Evolutionary conservation across 306 rosid species (phyloP).

Genomic region (Echinosophora koreensis): DNA sequence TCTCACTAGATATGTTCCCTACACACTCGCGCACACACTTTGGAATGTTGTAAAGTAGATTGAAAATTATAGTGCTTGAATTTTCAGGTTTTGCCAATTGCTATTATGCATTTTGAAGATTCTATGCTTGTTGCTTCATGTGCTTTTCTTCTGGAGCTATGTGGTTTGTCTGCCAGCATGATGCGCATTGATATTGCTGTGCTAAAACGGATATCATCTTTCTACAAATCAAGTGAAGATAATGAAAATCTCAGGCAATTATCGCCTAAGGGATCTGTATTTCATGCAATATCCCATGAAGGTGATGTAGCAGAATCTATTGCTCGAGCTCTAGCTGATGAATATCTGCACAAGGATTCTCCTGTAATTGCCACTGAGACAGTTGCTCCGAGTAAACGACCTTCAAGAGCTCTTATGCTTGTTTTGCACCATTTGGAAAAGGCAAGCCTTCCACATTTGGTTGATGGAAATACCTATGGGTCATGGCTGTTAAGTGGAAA

Average conservation of each 20-base stretch:
- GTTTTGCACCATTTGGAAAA: constrained; percentile 85
- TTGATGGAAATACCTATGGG: constrained; percentile 84
- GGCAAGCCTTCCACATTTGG: constrained; percentile 72
- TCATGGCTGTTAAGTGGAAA: constrained; percentile 83
- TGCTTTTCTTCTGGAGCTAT: constrained; percentile 87
- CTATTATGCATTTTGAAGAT: constrained; percentile 90
- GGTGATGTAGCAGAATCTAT: constrained; percentile 76
- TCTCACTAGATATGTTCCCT: background rate
- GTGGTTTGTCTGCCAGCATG: constrained; percentile 90
- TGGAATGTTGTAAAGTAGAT: constrained; percentile 35
- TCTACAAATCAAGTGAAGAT: constrained; percentile 65
- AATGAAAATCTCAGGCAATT: constrained; percentile 71
- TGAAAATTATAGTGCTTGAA: constrained; percentile 35
- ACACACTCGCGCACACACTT: background rate
- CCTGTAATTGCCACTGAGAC: constrained; percentile 50
- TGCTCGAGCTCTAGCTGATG: constrained; percentile 91
- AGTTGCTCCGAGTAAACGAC: constrained; percentile 58
- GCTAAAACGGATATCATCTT: constrained; percentile 82
- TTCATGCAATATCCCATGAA: constrained; percentile 74
- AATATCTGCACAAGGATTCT: constrained; percentile 74
- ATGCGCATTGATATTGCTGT: constrained; percentile 79
- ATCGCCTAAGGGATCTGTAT: constrained; percentile 72
- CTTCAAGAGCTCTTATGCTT: constrained; percentile 76
- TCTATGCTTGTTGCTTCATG: constrained; percentile 87
- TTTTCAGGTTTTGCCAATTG: constrained; percentile 85